phyloP scores from a whole-genome alignment of 768 basidiomycete species.

The Xerocomellus amylosporus region DNA sequence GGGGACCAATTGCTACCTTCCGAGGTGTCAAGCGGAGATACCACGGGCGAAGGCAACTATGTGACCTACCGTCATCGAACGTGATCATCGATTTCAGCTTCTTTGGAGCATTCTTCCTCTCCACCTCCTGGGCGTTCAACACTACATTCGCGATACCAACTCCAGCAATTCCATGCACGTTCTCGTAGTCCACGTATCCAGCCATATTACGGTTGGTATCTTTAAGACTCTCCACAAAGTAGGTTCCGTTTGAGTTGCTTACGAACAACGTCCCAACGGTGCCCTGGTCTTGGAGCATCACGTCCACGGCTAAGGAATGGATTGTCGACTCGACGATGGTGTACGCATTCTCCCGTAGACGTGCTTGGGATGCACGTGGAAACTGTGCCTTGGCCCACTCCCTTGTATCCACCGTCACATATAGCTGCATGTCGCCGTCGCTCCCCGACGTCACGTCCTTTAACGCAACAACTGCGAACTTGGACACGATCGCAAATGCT shows the following conservation, averaged over 20 bases:
- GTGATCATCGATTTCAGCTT: constrained; percentile 78
- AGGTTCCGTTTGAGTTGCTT: constrained; percentile 94
- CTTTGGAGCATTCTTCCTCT: constrained; percentile 65
- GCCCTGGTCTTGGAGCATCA: constrained; percentile 65
- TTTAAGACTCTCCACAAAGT: constrained; percentile 85
- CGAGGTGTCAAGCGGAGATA: neutral
- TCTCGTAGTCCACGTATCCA: constrained; percentile 94
- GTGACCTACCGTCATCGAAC: constrained; percentile 74
- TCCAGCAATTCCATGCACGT: constrained; percentile 81
- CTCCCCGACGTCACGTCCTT: constrained; percentile 58
- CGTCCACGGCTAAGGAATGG: constrained; percentile 93
- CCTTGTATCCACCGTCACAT: constrained; percentile 80
- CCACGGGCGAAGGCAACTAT: neutral
- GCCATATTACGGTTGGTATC: constrained; percentile 88
- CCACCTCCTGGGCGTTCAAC: constrained; percentile 79
- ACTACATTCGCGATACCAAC: constrained; percentile 91
- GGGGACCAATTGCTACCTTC: constrained; percentile 72
- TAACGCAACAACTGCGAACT: constrained; percentile 89
- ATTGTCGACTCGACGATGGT: constrained; percentile 93
- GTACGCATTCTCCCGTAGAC: constrained; percentile 87
- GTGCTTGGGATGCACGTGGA: constrained; percentile 81
- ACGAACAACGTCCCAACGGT: constrained; percentile 90
- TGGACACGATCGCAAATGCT: constrained; percentile 89
- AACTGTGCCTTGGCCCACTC: constrained; percentile 89
- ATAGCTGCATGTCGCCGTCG: constrained; percentile 76